Conservation (phyloP, 139 green algal genomes). For the Edaphochlamys debaryana region DNA sequence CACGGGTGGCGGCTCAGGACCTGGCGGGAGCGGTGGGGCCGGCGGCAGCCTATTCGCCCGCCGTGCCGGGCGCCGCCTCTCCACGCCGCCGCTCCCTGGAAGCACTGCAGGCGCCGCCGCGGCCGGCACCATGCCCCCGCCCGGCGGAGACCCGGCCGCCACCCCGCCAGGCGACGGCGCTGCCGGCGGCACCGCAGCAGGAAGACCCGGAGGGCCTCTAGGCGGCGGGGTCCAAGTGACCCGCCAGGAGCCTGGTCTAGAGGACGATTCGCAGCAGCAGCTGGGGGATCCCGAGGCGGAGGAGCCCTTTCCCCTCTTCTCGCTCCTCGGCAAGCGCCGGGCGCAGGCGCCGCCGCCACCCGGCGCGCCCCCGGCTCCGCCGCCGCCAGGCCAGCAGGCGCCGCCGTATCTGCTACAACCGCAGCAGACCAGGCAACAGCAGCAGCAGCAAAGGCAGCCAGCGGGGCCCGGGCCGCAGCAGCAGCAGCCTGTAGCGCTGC, state of each 20-base stretch:
- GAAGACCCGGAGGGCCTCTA: neutral
- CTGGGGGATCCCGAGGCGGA: neutral
- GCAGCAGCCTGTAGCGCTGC: neutral
- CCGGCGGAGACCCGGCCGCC: no score
- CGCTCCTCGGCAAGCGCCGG: slow-evolving; percentile 16
- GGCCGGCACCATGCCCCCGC: neutral
- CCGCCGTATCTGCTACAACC: neutral
- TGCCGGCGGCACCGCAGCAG: neutral
- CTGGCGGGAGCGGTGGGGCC: neutral
- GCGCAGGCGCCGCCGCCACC: neutral
- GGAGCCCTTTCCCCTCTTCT: neutral
- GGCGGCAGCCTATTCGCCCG: neutral
- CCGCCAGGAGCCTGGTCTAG: neutral
- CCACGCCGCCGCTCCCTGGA: neutral
- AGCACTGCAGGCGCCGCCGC: neutral
- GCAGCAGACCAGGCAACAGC: neutral
- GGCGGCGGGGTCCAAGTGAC: no score
- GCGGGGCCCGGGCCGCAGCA: neutral
- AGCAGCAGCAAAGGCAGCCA: neutral
- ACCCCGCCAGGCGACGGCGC: neutral
- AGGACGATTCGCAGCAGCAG: neutral
- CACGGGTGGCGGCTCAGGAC: neutral
- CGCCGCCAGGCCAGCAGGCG: neutral
- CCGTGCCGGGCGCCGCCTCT: neutral
- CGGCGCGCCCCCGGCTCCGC: neutral